These are phyloP conservation scores for Stephanodiscus minutulus DNA, from an alignment of 108 stramenopile genomes.

Conservation along the genomic window DNA sequence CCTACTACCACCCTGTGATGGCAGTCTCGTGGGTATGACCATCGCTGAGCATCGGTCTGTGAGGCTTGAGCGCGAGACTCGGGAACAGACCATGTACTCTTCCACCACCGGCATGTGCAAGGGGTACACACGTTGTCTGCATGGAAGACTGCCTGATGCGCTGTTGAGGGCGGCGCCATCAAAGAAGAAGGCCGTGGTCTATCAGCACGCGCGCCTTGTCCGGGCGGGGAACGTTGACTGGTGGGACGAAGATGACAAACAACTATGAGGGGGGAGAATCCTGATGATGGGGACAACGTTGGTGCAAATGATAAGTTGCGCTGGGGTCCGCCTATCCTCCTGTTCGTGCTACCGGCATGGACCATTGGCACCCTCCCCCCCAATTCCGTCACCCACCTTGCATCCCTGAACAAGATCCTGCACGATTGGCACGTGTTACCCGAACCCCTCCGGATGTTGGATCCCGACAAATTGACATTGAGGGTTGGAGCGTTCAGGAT, in stretches of 20 bases:
- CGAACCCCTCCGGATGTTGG: constrained; percentile 58
- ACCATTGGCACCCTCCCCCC: constrained; percentile 75
- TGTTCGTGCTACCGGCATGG: constrained; percentile 78
- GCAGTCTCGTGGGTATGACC: no score
- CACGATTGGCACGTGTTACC: constrained; percentile 86
- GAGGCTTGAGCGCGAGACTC: not conserved
- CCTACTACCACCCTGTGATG: no score
- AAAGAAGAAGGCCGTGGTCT: not conserved
- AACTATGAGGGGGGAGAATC: no score
- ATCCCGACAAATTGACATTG: not conserved
- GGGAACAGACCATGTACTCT: constrained; percentile 57
- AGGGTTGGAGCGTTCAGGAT: constrained; percentile 65
- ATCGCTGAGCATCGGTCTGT: no score
- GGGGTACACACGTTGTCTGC: constrained; percentile 51
- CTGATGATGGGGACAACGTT: no score
- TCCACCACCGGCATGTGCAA: constrained; percentile 81
- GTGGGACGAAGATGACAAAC: constrained; percentile 92
- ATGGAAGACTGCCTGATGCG: not conserved
- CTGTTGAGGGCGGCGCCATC: not conserved
- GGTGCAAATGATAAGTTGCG: no score
- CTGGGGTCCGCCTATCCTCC: constrained; percentile 47
- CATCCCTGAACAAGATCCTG: constrained; percentile 61
- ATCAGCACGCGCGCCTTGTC: constrained; percentile 23
- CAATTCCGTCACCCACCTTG: constrained; percentile 45
- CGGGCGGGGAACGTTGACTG: constrained; percentile 79